phyloP scores from a whole-genome alignment of 23 red algal genomes.

The Chondrus crispus region DNA sequence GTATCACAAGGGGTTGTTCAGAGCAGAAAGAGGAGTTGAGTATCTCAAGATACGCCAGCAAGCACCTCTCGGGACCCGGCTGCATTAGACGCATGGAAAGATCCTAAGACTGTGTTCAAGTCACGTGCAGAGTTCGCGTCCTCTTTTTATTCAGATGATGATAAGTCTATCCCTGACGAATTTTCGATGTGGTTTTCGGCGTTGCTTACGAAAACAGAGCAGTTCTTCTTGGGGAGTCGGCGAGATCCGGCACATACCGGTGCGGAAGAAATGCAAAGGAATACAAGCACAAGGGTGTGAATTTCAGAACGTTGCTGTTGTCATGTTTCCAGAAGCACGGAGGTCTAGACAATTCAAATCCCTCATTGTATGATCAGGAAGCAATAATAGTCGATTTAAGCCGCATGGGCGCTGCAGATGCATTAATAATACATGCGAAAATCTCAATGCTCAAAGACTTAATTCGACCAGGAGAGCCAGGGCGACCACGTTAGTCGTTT shows the following conservation, averaged over 20 bases:
- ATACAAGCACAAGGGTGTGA: background rate
- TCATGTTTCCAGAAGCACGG: conserved; percentile 23
- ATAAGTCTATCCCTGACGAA: background rate
- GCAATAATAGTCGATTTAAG: background rate
- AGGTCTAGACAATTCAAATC: background rate
- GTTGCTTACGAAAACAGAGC: background rate
- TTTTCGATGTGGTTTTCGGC: background rate
- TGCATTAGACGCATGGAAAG: background rate
- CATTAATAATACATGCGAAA: conserved; percentile 2
- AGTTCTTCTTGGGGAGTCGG: background rate
- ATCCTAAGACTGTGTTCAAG: background rate
- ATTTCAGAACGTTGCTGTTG: background rate
- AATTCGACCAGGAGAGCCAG: background rate
- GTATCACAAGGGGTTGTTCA: background rate
- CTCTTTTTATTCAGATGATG: background rate
- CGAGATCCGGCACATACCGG: background rate
- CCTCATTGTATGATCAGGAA: background rate
- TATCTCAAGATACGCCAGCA: background rate
- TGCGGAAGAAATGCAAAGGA: background rate
- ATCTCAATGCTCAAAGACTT: background rate
- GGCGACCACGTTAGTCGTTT: background rate
- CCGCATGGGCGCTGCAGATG: conserved; percentile 10
- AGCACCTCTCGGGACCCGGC: background rate
- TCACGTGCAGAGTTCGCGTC: background rate
- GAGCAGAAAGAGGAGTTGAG: background rate